phyloP scores from a whole-genome alignment of 768 basidiomycete genomes.

The Dentipellis fragilis region DNA sequence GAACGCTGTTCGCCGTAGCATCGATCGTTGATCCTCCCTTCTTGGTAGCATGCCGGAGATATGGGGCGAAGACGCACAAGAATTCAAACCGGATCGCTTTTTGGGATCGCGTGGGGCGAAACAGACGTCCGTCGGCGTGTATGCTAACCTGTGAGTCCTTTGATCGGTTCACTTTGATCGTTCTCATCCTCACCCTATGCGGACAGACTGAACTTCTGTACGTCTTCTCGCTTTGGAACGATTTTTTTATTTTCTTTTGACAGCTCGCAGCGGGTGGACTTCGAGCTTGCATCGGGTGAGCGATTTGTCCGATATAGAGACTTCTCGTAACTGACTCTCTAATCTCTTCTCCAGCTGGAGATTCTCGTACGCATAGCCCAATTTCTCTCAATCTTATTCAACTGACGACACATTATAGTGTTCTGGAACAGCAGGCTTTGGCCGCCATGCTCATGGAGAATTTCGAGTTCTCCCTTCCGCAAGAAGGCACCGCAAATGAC shows the following conservation, averaged over 20 bases:
- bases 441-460: conserved; percentile 25
- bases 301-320: not conserved
- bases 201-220: conserved; percentile 7
- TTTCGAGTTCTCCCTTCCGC: conserved; percentile 24
- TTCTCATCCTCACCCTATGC: not conserved
- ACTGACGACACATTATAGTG: conserved; percentile 15
- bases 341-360: conserved; percentile 1
- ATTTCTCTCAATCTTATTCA: not conserved
- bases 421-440: conserved; percentile 26
- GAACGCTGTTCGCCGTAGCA: not conserved
- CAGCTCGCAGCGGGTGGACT: conserved; percentile 1
- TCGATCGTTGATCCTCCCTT: not conserved
- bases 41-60: not conserved
- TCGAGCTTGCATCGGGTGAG: conserved; percentile 7
- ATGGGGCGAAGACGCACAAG: conserved; percentile 9
- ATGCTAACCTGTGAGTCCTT: conserved; percentile 9
- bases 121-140: conserved; percentile 1
- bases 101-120: not conserved
- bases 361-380: conserved; percentile 4
- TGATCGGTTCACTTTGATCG: no score
- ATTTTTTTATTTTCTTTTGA: not conserved
- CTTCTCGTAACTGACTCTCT: not conserved
- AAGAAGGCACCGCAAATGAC: no score
- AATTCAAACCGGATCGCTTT: conserved; percentile 10
- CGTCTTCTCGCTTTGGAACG: not conserved